These are phyloP conservation scores for Taiwanofungus camphoratus DNA, from an alignment of 1,284 basidiomycete genomes.

Conservation along the genomic window DNA sequence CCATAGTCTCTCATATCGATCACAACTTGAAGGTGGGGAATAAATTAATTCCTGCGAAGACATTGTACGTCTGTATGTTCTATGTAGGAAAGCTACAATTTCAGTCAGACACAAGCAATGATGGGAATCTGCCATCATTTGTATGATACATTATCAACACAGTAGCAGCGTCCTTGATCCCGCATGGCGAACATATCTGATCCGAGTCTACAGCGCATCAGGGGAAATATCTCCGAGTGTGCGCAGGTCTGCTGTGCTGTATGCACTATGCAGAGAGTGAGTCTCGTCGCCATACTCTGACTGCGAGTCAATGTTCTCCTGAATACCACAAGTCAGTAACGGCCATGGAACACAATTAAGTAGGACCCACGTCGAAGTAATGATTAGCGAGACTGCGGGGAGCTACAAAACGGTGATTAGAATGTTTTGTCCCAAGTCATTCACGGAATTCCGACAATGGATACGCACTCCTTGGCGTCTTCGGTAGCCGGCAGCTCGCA, in stretches of 20 bases:
- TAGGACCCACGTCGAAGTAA: constrained; percentile 80
- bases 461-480: constrained; percentile 78
- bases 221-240: constrained; percentile 75
- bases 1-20: too few relatives aligned
- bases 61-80: too few relatives aligned
- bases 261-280: constrained; percentile 55
- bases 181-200: too few relatives aligned
- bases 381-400: constrained; percentile 85
- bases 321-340: constrained; percentile 1
- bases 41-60: too few relatives aligned
- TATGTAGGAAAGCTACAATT: too few relatives aligned
- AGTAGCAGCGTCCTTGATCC: too few relatives aligned
- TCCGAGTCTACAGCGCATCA: constrained; percentile 43
- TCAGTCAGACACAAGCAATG: too few relatives aligned
- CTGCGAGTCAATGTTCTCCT: constrained; percentile 69
- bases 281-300: constrained; percentile 69
- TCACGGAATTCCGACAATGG: constrained; percentile 1
- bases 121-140: too few relatives aligned
- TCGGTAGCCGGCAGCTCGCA: constrained; percentile 77
- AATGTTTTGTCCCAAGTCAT: constrained; percentile 14
- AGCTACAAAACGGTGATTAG: constrained; percentile 42
- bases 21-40: too few relatives aligned
- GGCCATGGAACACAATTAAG: constrained; percentile 5
- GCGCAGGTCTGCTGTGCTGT: constrained; percentile 53
- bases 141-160: background rate